phyloP scores from a whole-genome alignment of 768 basidiomycete genomes.

The Suillus luteus region DNA sequence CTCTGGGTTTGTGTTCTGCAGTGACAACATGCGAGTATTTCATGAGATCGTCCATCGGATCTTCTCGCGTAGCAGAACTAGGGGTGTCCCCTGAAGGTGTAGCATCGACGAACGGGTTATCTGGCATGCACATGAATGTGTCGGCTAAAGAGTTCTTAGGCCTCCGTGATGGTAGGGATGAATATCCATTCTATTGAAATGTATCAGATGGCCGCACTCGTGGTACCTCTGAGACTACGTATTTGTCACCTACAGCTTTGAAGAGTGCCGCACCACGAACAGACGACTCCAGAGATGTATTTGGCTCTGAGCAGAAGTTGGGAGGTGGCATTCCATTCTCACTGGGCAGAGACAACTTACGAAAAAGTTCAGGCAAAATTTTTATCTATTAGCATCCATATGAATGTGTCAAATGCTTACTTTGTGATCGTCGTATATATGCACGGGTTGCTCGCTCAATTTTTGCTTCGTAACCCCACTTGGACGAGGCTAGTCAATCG shows the following conservation, averaged over 20 bases:
- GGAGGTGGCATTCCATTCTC: too few species aligned
- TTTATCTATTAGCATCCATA: background rate
- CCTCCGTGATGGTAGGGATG: background rate
- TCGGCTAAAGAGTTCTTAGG: background rate
- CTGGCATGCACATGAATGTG: background rate
- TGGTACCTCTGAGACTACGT: background rate
- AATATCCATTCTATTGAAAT: background rate
- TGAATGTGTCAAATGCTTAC: background rate
- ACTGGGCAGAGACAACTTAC: background rate
- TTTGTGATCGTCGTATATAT: background rate
- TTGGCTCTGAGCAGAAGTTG: background rate
- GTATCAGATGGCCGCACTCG: background rate
- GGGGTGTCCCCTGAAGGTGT: constrained; percentile 1
- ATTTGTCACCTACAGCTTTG: background rate
- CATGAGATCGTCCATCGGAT: constrained; percentile 1
- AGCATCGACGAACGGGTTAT: background rate
- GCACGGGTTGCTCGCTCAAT: background rate
- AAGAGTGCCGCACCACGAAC: background rate
- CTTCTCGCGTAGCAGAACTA: background rate
- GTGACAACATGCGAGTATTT: constrained; percentile 8
- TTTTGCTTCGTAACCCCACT: background rate
- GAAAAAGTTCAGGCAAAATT: background rate
- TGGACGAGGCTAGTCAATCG: background rate
- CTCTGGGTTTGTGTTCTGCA: constrained; percentile 10
- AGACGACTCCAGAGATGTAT: background rate